A percentile compares a stretch with the other conserved stretches of the same genome.
These are phyloP conservation scores for Anthoceros angustus DNA, from an alignment of 225 moss, liverwort and hornwort genomes.

Conservation along the genomic window DNA sequence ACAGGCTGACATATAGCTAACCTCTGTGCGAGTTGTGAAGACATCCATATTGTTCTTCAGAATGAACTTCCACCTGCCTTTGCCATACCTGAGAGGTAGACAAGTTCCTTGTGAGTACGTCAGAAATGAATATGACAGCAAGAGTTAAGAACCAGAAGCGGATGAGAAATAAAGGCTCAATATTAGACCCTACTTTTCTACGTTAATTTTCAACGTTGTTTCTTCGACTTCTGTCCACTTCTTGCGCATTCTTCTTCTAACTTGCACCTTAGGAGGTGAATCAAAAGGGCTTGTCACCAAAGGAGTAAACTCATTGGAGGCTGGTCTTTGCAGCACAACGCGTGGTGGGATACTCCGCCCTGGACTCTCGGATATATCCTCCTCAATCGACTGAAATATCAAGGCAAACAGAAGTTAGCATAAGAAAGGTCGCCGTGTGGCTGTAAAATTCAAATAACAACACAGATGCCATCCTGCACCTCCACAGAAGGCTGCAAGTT, in stretches of 20 bases:
- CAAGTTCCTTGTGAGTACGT: background rate
- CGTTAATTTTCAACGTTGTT: background rate
- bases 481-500: conserved; percentile 1
- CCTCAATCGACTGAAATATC: background rate
- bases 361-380: background rate
- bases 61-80: conserved; percentile 3
- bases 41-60: background rate
- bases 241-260: background rate
- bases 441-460: background rate
- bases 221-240: background rate
- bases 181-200: background rate
- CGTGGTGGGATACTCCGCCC: background rate
- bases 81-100: conserved; percentile 3
- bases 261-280: background rate
- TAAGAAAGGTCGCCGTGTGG: conserved; percentile 1
- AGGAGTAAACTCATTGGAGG: background rate
- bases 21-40: conserved; percentile 1
- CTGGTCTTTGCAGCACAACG: conserved; percentile 2
- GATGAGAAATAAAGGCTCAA: background rate
- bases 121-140: background rate
- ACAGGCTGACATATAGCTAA: background rate
- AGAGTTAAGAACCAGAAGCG: background rate
- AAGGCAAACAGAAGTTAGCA: background rate
- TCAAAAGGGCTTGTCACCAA: conserved; percentile 3
- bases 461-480: background rate